Percentiles rank a stretch among this genome's conserved stretches.
Conservation (phyloP, 306 rosid species). For the Datisca glomerata region DNA sequence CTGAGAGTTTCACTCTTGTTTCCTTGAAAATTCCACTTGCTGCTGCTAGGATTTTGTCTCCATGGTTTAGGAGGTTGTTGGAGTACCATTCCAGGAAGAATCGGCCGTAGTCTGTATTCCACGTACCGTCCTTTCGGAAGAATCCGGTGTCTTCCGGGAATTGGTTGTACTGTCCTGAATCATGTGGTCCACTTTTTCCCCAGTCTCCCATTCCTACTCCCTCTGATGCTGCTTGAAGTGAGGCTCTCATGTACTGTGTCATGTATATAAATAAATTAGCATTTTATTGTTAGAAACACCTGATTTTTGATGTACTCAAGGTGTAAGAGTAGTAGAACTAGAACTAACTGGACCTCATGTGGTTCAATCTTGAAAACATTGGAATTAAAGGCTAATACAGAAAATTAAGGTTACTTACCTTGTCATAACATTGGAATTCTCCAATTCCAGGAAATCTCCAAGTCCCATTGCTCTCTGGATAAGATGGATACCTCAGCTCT, state of each 20-base stretch:
- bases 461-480: slow-evolving; percentile 81
- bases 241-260: slow-evolving; percentile 73
- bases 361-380: too few species aligned
- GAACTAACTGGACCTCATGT: too few species aligned
- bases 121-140: slow-evolving; percentile 68
- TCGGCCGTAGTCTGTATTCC: slow-evolving; percentile 62
- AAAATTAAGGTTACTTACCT: too few species aligned
- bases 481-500: slow-evolving; percentile 92
- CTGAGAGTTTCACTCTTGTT: slow-evolving; percentile 60
- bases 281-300: too few species aligned
- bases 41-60: slow-evolving; percentile 54
- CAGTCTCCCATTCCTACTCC: slow-evolving; percentile 65
- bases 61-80: slow-evolving; percentile 50
- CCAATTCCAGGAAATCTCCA: slow-evolving; percentile 95
- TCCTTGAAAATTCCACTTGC: slow-evolving; percentile 55
- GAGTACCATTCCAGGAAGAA: slow-evolving; percentile 93
- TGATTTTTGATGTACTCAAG: too few species aligned
- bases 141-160: slow-evolving; percentile 73
- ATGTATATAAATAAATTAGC: too few species aligned
- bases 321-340: too few species aligned
- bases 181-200: slow-evolving; percentile 80
- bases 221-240: slow-evolving; percentile 70
- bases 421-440: slow-evolving; percentile 92
- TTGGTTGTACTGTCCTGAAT: slow-evolving; percentile 69
- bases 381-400: too few species aligned